Base-by-base conservation (phyloP, 192 early-diverging fungal species). In the Coemansia sp. region DNA sequence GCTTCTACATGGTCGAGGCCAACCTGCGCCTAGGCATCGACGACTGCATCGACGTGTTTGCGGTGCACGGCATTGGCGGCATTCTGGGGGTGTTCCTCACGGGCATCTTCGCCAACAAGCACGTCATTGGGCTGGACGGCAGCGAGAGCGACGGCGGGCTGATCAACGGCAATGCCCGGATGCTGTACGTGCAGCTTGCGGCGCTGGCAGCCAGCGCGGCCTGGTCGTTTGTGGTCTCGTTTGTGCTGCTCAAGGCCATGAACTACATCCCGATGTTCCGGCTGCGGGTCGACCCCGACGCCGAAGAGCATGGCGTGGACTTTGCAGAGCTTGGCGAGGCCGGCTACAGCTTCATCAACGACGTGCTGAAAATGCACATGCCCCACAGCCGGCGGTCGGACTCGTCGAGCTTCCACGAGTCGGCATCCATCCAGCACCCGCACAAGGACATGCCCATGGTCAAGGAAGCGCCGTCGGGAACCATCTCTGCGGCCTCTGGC, bases 61-160 rank as follows among this genome's bases (percentile, higher is more conserved):
- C 85, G 39, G 84, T 88, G 11, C 88, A 90, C 66, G 88, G 84
- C 31, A 69, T 87, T 28, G 85, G 84, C 28, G 88, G 88, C 26
- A 50, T 86, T 28, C 68, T 89, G 39, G 95, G 95, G 40, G 85
- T 85, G 55, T 64, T 98, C n/a, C 71, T 94, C 19, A 94, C 94
- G 5, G 95, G 94, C 59, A 53, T 98, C 19, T 98, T 96, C 80
- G 94, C 95, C 15, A 80, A 91, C 59, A 76, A 82, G 36, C 81
- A 67, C 50, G 81, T 95, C 71, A 87, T 87, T 1, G 70, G 37
- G 11, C 68, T 94, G 33, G 90, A 94, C 61, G 74, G 74, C 23
- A 66, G 42, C 0, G 33, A 50, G 14, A 64, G 68, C n/a, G 45
- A 42, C 44, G 75, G 86, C 59, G 67, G 90, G 54, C 84, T 83